Evolutionary conservation across 2,329 filamentous ascomycete genomes (phyloP).

Genomic region (Chaetomiaceae sp.): DNA sequence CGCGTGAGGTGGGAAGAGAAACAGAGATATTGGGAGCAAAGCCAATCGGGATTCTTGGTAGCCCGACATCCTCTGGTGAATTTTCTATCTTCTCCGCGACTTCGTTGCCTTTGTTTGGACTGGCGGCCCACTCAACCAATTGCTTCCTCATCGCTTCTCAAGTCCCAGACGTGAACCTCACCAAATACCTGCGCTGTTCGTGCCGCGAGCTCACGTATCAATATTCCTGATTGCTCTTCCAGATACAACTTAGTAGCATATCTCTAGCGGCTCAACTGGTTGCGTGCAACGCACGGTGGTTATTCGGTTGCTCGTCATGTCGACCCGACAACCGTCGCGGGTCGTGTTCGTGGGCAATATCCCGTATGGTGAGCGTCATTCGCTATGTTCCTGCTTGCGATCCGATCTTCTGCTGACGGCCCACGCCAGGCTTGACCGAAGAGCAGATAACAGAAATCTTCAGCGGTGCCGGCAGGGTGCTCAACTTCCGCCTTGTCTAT

Average conservation of each 20-base stretch:
- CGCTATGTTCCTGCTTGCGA: neutral
- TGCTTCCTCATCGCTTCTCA: neutral
- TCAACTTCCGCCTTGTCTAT: conserved; percentile 89
- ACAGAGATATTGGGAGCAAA: conserved; percentile 2
- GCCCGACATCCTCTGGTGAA: conserved; percentile 10
- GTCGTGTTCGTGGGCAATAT: conserved; percentile 84
- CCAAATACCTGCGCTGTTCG: neutral
- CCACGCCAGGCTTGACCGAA: conserved; percentile 73
- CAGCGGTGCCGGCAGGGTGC: conserved; percentile 79
- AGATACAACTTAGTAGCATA: neutral
- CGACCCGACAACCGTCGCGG: conserved; percentile 66
- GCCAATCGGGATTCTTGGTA: conserved; percentile 10
- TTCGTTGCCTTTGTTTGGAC: conserved; percentile 1
- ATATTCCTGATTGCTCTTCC: conserved; percentile 1
- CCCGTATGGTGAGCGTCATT: conserved; percentile 60
- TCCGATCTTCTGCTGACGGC: conserved; percentile 9
- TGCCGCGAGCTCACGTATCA: neutral
- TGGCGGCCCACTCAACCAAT: neutral
- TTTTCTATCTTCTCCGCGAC: conserved; percentile 3
- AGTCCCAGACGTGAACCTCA: conserved; percentile 4
- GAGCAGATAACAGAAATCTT: conserved; percentile 95
- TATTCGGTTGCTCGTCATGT: conserved; percentile 47
- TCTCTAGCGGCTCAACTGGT: neutral
- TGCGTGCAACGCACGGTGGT: neutral
- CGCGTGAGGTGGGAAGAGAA: conserved; percentile 2